Base-by-base conservation (phyloP, 371 early-diverging fungal species). In the Lichtheimia ornata region DNA sequence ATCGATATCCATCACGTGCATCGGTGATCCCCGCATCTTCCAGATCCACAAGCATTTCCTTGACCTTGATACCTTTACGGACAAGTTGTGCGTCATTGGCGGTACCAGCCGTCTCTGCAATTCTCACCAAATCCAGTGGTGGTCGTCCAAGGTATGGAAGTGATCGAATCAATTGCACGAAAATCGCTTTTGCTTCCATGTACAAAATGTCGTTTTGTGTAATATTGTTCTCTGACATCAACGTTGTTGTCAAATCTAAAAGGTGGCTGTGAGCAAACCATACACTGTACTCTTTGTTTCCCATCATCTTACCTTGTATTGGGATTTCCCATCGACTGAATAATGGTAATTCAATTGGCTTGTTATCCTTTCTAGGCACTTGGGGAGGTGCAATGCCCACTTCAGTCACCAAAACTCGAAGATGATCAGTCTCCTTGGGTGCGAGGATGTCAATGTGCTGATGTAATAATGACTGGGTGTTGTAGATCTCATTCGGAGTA, bases 241-340 rank as follows among this genome's bases (percentile, higher is more conserved):
- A 63, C 1, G 57, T 79, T 14, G 69, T 70, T 42, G 84, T 82
- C 6, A 84, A 67, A 49, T 83, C 83, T 52, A 75, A 2, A 18
- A n/a, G 22, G 2, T 25, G 49, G 51, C 12, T 17, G 27, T 18
- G 4, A 56, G 14, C 4, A 40, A 20, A 7, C 5, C 17, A 13
- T 49, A 40, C 4, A 20, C 13, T n/a, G n/a, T n/a, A 22, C n/a
- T 0, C 27, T 40, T 52, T 27, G 17, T 53, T 43, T 28, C 4
- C 50, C 45, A 4, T 30, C 18, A 12, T 9, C 5, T 62, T 68
- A 72, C 83, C 85, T 76, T 89, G 86, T 59, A 93, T 93, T 14
- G 93, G 89, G 24, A 88, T 91, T 62, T 95, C 96, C 94, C 95
- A 96, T 9, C 91, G 84, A 66, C 91, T 91, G 64, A 92, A 92